These are phyloP conservation scores for Tricholoma sp. DNA, from an alignment of 768 basidiomycete species.

Conservation along the genomic window DNA sequence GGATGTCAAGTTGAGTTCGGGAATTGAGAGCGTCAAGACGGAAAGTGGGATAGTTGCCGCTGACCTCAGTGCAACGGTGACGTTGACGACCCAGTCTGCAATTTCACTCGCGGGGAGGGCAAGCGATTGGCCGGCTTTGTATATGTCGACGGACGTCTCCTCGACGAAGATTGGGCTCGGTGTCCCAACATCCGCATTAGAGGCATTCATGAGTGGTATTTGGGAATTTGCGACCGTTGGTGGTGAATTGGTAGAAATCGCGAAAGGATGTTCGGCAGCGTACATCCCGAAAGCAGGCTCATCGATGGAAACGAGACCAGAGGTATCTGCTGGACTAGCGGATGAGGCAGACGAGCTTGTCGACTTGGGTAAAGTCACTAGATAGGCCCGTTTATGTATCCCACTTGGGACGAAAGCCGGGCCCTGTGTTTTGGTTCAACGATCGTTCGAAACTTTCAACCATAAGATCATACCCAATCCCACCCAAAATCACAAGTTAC, in stretches of 20 bases:
- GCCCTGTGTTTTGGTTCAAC: slow-evolving; percentile 26
- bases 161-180: slow-evolving; percentile 39
- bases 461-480: slow-evolving; percentile 43
- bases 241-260: background rate
- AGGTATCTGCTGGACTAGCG: background rate
- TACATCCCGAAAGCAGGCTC: background rate
- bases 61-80: slow-evolving; percentile 46
- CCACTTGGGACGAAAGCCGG: slow-evolving; percentile 36
- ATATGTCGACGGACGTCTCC: slow-evolving; percentile 50
- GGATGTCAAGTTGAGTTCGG: slow-evolving; percentile 41
- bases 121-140: slow-evolving; percentile 45
- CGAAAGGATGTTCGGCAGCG: background rate
- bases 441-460: background rate
- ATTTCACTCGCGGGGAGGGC: slow-evolving; percentile 38
- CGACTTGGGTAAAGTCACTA: background rate
- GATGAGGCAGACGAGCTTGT: background rate
- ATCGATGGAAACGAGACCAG: background rate
- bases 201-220: slow-evolving; percentile 19
- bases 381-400: slow-evolving; percentile 10
- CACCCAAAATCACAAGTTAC: slow-evolving; percentile 53
- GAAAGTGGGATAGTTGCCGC: slow-evolving; percentile 29
- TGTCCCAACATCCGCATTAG: slow-evolving; percentile 9
- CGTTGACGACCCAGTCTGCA: slow-evolving; percentile 52
- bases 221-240: background rate
- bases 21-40: slow-evolving; percentile 37